Conservation (phyloP, 2,329 filamentous ascomycete species). For the Fusarium praegraminearum region DNA sequence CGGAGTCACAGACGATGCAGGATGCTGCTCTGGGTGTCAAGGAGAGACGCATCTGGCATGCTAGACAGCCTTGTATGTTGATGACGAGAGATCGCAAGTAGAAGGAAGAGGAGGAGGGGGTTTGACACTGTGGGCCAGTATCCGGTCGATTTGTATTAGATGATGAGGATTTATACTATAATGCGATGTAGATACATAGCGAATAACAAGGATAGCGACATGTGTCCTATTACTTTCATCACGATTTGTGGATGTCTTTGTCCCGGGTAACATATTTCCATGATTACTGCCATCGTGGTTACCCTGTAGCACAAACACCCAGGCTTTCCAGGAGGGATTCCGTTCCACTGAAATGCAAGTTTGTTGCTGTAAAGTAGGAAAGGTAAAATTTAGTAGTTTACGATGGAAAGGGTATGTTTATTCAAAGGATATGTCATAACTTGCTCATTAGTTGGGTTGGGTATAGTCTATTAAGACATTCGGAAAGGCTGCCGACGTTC, state of each 20-base stretch:
- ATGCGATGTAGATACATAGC: constrained; percentile 27
- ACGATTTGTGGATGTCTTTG: background rate
- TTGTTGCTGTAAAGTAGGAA: background rate
- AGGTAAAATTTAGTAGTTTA: background rate
- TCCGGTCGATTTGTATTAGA: constrained; percentile 21
- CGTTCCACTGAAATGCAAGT: background rate
- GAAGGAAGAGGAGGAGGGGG: constrained; percentile 21
- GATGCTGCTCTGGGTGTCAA: constrained; percentile 69
- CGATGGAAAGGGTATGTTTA: background rate
- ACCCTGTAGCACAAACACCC: background rate
- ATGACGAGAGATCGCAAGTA: constrained; percentile 61
- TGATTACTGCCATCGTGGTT: background rate
- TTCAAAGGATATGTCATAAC: background rate
- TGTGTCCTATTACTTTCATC: constrained; percentile 8
- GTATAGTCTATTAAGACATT: background rate
- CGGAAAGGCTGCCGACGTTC: background rate
- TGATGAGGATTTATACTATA: constrained; percentile 13
- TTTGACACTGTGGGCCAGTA: constrained; percentile 4
- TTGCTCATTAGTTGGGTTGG: too few species aligned
- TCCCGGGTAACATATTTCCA: background rate
- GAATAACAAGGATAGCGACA: constrained; percentile 23
- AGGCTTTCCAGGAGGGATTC: background rate
- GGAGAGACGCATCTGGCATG: constrained; percentile 74
- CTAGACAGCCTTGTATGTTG: constrained; percentile 67
- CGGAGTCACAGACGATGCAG: constrained; percentile 68